Base-by-base conservation (phyloP, 441 rosid genomes). In the Croton laevigatus region DNA sequence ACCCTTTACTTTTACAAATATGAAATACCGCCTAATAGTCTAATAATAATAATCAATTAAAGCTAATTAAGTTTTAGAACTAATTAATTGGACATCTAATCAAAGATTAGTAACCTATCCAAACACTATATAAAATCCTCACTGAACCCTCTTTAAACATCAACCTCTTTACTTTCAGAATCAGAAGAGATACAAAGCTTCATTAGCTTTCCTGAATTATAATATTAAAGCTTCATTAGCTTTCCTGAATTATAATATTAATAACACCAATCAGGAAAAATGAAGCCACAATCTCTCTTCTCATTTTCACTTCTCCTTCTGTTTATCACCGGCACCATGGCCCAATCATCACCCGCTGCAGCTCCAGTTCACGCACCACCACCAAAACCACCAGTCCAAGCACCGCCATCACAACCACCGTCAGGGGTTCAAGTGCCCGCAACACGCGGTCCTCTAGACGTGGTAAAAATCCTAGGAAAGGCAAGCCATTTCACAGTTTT, bases 271-370 rank as follows among this genome's bases (percentile, higher is more conserved):
- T 70, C 3, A 38, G 71, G 22, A 65, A 77, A 85, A 63, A n/a
- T 66, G 74, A 80, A 74, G 81, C 75, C 78, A 52, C 78, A 61
- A 22, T n/a, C 3, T 58, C 53, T 75, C 38, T 59, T 78, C 52
- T 66, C 71, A 9, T 19, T 73, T 42, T 65, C 75, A 62, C 61
- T 84, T 20, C 67, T 79, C 79, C 22, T 85, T 65, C 78, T 87
- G 71, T 80, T 82, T 69, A 75, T 70, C 20, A 16, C 73, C 22
- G 62, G 71, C 54, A 49, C 73, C 55, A 71, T 78, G 38, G 69
- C 65, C 37, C 42, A 65, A 38, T 82, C 91, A 72, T 72, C 76
- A 2, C 71, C 75, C 4, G 75, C 75, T 4, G 75, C 72, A n/a
- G 57, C 79, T 10, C 75, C 70, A 20, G 9, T 65, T 32, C 54